Percentiles rank a stretch among this genome's conserved stretches.
Evolutionary conservation across 2,329 filamentous ascomycete species (phyloP).

Genomic region (Trichoderma sp.): DNA sequence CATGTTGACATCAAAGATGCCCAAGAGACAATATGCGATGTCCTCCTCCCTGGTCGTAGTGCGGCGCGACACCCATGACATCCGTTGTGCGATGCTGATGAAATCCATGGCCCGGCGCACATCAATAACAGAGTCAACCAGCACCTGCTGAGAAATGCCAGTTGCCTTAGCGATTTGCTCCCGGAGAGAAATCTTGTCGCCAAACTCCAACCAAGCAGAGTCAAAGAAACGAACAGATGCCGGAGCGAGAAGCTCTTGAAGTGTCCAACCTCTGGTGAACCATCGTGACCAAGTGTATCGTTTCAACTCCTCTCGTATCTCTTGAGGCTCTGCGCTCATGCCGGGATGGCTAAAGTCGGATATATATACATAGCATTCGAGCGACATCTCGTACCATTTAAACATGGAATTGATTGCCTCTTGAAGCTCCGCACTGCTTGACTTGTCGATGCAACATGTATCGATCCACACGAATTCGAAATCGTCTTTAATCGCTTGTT

Average conservation of each 20-base stretch:
- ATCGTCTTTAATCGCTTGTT: background rate
- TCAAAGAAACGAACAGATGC: background rate
- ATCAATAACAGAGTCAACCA: background rate
- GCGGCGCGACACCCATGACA: background rate
- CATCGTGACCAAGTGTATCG: background rate
- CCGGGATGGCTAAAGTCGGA: background rate
- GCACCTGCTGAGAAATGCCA: background rate
- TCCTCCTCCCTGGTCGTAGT: background rate
- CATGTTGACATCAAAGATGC: background rate
- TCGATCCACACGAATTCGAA: background rate
- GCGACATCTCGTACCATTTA: background rate
- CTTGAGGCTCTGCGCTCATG: background rate
- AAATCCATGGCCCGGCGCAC: background rate
- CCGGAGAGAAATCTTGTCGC: background rate
- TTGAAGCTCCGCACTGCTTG: background rate
- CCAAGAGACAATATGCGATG: background rate
- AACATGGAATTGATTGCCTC: background rate
- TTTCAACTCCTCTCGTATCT: background rate
- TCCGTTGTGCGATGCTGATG: background rate
- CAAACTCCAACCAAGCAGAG: background rate
- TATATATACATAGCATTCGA: background rate
- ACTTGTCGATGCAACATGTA: background rate
- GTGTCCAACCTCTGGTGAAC: background rate
- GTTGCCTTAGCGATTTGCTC: background rate
- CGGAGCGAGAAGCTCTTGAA: background rate